Evolutionary conservation across 176 grass and related monocot species (phyloP).

Genomic region (Metroxylon sagu): DNA sequence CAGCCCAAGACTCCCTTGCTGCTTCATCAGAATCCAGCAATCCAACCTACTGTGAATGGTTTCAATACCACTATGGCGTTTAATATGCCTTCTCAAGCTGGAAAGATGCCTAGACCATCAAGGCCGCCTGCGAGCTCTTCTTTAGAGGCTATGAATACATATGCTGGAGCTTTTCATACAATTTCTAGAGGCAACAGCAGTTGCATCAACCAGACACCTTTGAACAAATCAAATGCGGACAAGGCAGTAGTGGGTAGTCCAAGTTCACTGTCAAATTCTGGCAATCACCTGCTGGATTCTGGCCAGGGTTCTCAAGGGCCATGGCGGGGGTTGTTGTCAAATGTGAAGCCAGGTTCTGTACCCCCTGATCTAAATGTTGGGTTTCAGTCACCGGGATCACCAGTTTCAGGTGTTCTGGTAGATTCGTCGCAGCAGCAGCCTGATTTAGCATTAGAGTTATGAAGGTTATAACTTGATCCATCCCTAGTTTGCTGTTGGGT

Average conservation of each 20-base stretch:
- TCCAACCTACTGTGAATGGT: slow-evolving; percentile 40
- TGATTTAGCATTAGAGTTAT: slow-evolving; percentile 37
- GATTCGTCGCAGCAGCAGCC: slow-evolving; percentile 21
- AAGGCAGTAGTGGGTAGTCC: slow-evolving; percentile 11
- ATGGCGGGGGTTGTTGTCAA: not conserved
- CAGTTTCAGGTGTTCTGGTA: slow-evolving; percentile 19
- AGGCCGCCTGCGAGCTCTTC: not conserved
- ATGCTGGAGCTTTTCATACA: not conserved
- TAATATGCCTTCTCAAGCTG: slow-evolving; percentile 16
- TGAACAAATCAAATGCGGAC: slow-evolving; percentile 30
- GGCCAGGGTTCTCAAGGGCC: not conserved
- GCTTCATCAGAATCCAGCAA: slow-evolving; percentile 10
- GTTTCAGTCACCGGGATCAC: slow-evolving; percentile 20
- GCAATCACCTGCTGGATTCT: slow-evolving; percentile 11
- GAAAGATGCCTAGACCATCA: not conserved
- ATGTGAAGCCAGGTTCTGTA: slow-evolving; percentile 6
- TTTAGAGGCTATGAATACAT: slow-evolving; percentile 2
- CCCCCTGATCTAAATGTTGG: slow-evolving; percentile 21
- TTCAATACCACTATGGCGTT: slow-evolving; percentile 37
- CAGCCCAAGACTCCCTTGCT: slow-evolving; percentile 24
- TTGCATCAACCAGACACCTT: slow-evolving; percentile 7
- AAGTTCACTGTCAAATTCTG: slow-evolving; percentile 14
- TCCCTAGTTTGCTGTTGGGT: no score
- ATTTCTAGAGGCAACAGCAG: slow-evolving; percentile 24
- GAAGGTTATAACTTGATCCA: slow-evolving; percentile 24